A percentile compares a stretch with the other conserved stretches of the same genome.
Conservation (phyloP, 1,139 yeast species). For the Zygosaccharomyces pseudobailii region DNA sequence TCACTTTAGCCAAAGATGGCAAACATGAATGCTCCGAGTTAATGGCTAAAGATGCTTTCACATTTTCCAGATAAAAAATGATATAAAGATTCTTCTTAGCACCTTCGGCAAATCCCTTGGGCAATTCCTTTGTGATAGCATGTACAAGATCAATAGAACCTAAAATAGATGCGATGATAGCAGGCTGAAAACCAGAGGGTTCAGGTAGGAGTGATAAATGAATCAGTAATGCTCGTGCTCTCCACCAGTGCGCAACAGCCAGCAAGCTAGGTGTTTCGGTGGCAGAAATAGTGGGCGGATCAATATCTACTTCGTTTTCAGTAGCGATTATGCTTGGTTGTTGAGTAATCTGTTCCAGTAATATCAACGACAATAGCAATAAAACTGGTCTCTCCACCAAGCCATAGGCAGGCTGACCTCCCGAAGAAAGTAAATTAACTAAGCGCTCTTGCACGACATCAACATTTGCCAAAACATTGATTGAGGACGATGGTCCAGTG, state of each 20-base stretch:
- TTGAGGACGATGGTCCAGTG: conserved; percentile 60
- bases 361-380: conserved; percentile 44
- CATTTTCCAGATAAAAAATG: conserved; percentile 58
- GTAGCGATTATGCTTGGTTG: conserved; percentile 33
- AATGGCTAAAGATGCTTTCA: conserved; percentile 58
- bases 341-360: conserved; percentile 48
- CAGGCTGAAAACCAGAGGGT: conserved; percentile 43
- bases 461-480: background rate
- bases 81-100: conserved; percentile 40
- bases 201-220: conserved; percentile 61
- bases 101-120: conserved; percentile 22
- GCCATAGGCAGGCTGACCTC: conserved; percentile 63
- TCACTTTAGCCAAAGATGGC: conserved; percentile 50
- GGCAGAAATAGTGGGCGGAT: conserved; percentile 24
- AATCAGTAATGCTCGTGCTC: conserved; percentile 58
- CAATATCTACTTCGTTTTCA: conserved; percentile 11
- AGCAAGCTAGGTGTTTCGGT: conserved; percentile 29
- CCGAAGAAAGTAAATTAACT: conserved; percentile 40
- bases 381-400: conserved; percentile 52
- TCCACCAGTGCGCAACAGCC: conserved; percentile 67
- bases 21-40: conserved; percentile 54
- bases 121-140: conserved; percentile 29
- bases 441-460: conserved; percentile 37
- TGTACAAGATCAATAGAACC: conserved; percentile 26
- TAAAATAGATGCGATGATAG: conserved; percentile 34